Evolutionary conservation across 768 basidiomycete genomes (phyloP), one percentile per base, ranked within the genome.

Genomic region (Galerina sulciceps): DNA sequence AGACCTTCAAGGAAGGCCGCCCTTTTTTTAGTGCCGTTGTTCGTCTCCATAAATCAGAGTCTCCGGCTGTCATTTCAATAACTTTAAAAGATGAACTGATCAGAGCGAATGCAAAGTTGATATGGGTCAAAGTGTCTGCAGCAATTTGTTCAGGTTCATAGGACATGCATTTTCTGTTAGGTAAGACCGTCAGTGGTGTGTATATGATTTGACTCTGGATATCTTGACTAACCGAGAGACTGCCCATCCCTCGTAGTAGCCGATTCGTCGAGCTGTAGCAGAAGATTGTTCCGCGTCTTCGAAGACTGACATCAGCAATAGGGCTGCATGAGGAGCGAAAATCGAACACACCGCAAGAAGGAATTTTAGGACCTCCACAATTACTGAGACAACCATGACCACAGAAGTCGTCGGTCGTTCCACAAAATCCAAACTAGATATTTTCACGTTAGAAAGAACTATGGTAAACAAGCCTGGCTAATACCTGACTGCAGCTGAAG

Each of bases 21-120:
- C 47, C 58, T n/a, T 64, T 58, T 44, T 71, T 71, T 37, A 71
- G 35, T 6, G 63, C 66, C 0, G 70, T 67, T 2, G 64, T 67
- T 55, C 66, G 49, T 10, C 37, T 49, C 62, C 65, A 69, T 8
- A 71, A 64, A 23, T 49, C 45, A 17, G 60, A 43, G 34, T 71
- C 67, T 22, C 60, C 60, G 20, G 62, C 51, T 2, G 59, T 57
- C 70, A 71, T 71, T 17, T 65, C 65, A 43, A 63, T 62, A 23
- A 71, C 46, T 10, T 57, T 23, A 31, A 65, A 71, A 11, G 62
- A 50, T 11, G 50, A 31, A 13, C 62, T 58, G 18, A 71, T 65
- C 26, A 65, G 59, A 3, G 67, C 70, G 41, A 70, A 71, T 4
- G 66, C 67, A 31, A 71, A 71, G 57, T 70, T 70, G 41, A 71